Evolutionary conservation across 345 rosid genomes (phyloP).

Genomic region (Eucalyptus brandiana): DNA sequence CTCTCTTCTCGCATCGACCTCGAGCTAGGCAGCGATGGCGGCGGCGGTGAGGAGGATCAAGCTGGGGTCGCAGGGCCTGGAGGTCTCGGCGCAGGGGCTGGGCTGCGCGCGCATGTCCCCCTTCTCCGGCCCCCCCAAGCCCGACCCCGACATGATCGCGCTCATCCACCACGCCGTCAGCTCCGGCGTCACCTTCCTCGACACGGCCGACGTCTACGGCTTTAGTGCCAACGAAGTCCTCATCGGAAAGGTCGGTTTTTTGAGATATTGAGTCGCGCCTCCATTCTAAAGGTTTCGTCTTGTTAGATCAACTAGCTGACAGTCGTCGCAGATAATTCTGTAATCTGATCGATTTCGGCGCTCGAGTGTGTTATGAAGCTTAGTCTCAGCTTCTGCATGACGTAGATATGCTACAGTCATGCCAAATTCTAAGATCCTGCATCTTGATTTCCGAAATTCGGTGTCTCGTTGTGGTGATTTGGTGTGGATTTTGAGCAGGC

Average conservation of each 20-base stretch:
- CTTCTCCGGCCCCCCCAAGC: constrained; percentile 35
- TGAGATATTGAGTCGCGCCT: too few species aligned
- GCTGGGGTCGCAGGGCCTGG: neutral
- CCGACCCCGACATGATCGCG: constrained; percentile 42
- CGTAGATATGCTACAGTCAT: neutral
- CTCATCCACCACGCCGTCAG: constrained; percentile 31
- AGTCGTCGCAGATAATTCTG: too few species aligned
- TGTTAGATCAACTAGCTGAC: too few species aligned
- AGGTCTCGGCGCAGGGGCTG: neutral
- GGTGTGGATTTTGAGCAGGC: constrained; percentile 12
- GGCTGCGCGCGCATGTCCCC: constrained; percentile 20
- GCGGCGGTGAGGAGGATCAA: neutral
- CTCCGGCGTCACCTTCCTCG: constrained; percentile 40
- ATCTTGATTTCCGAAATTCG: neutral
- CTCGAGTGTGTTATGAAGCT: neutral
- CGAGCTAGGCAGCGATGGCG: neutral
- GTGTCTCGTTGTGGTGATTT: neutral
- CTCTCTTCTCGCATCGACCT: neutral
- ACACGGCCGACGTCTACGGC: constrained; percentile 34
- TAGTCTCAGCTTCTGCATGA: neutral
- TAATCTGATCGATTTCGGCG: neutral
- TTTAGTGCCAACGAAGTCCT: neutral
- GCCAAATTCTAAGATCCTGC: neutral
- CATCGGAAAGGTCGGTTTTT: neutral
- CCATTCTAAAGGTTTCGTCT: too few species aligned